Evolutionary conservation across 768 basidiomycete species (phyloP).

Genomic region (Galerina marginata): DNA sequence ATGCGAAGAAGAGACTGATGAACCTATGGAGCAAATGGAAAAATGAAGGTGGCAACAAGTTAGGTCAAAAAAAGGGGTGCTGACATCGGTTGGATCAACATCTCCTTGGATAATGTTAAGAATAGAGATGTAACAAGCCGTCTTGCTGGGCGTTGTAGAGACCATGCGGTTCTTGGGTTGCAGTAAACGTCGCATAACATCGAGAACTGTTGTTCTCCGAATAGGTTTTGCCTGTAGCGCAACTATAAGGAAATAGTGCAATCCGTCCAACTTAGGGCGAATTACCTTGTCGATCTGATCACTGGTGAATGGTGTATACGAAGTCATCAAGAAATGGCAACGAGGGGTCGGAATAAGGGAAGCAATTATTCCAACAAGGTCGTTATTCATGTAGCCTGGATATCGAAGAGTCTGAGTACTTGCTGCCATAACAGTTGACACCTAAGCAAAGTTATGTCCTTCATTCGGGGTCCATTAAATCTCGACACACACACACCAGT

Average conservation of each 20-base stretch:
- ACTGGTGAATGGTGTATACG: slow-evolving; percentile 97
- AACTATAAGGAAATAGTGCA: not conserved
- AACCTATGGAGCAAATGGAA: slow-evolving; percentile 56
- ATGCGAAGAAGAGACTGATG: slow-evolving; percentile 98
- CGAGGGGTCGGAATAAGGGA: slow-evolving; percentile 96
- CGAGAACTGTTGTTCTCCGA: slow-evolving; percentile 93
- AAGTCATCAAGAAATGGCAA: slow-evolving; percentile 98
- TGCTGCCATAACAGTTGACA: slow-evolving; percentile 96
- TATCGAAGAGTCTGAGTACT: slow-evolving; percentile 97
- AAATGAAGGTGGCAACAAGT: not conserved
- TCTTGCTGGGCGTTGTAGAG: slow-evolving; percentile 89
- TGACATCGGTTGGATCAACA: slow-evolving; percentile 95
- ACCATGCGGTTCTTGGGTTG: slow-evolving; percentile 99
- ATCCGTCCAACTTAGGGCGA: not conserved
- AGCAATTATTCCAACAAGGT: slow-evolving; percentile 95
- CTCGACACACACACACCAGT: slow-evolving; percentile 57
- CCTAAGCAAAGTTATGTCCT: slow-evolving; percentile 48
- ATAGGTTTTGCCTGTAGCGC: slow-evolving; percentile 84
- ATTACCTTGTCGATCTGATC: slow-evolving; percentile 94
- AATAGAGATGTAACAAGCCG: slow-evolving; percentile 96
- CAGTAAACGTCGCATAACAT: slow-evolving; percentile 96
- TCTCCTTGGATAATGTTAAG: slow-evolving; percentile 99
- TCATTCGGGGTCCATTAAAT: not conserved
- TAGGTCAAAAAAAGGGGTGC: slow-evolving; percentile 26
- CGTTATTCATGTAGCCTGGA: slow-evolving; percentile 99